Evolutionary conservation across 208 protist species (phyloP).

Genomic region (Vickermania ingenoplastis): DNA sequence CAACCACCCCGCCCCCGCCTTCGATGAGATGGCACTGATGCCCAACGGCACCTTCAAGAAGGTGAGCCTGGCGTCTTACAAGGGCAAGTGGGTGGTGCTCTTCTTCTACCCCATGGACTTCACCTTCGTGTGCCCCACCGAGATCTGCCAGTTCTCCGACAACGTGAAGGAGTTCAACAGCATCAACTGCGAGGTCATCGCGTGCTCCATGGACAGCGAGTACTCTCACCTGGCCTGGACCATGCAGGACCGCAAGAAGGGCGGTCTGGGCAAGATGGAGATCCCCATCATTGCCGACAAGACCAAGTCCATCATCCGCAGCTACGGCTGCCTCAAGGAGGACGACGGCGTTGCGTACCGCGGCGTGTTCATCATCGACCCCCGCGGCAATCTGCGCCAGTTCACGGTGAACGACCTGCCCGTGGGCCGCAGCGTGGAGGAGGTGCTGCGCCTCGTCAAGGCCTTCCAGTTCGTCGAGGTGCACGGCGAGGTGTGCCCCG

Average conservation of each 20-base stretch:
- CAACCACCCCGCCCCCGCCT: conserved; percentile 82
- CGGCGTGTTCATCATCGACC: conserved; percentile 95
- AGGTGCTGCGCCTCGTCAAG: conserved; percentile 92
- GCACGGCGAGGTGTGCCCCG: conserved; percentile 93
- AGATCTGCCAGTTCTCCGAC: conserved; percentile 95
- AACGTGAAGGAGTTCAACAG: conserved; percentile 82
- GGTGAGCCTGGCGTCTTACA: conserved; percentile 82
- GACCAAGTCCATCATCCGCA: conserved; percentile 80
- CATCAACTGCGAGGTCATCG: conserved; percentile 86
- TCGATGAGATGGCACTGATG: conserved; percentile 87
- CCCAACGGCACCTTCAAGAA: conserved; percentile 92
- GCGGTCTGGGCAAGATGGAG: conserved; percentile 93
- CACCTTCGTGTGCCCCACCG: conserved; percentile 96
- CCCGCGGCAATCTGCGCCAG: conserved; percentile 83
- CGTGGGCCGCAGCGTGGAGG: conserved; percentile 92
- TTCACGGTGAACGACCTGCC: conserved; percentile 93
- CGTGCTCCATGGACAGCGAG: conserved; percentile 90
- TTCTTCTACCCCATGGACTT: conserved; percentile 97
- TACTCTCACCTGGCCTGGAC: conserved; percentile 95
- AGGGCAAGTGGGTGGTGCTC: conserved; percentile 92
- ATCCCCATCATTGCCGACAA: conserved; percentile 96
- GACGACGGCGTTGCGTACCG: conserved; percentile 78
- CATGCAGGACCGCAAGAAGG: conserved; percentile 90
- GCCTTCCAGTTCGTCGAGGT: conserved; percentile 94
- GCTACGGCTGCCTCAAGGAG: conserved; percentile 93